Evolutionary conservation across 225 moss, liverwort and hornwort species (phyloP), one percentile per base, ranked within the genome.

Genomic region (Bryum argenteum): DNA sequence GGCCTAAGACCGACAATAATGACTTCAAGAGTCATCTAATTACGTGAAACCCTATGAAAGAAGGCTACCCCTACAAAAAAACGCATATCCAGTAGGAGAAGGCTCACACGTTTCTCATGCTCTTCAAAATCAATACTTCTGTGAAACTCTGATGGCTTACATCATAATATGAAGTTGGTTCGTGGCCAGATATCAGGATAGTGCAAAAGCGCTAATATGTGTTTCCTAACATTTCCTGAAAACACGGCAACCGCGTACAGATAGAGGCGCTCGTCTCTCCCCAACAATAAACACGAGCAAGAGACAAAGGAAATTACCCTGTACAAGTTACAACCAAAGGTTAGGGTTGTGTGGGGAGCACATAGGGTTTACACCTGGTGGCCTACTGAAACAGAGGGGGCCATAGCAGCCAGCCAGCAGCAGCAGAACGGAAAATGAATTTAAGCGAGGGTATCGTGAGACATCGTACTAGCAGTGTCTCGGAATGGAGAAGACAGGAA

Each of bases 381-480:
- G 48, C 48, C 48, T 48, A 48, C 48, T 48, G 57, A 6, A 23
- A 55, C 23, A 55, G 55, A 3, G 18, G 54, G 33, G 33, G 7
- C 55, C 26, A 57, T 57, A 24, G 57, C 56, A 22, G n/a, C n/a
- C n/a, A n/a, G n/a, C n/a, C n/a, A n/a, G 0, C 33, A 33, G 33
- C 33, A 33, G 24, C 6, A 23, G 55, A 23, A 22, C 24, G 56
- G 23, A 11, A 24, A 57, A 24, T 26, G 13, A 15, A 57, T 7
- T 26, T 14, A 21, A 9, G 55, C 26, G 57, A 24, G 13, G 57
- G 57, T 14, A 57, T 57, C 57, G 26, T 57, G 57, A 57, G 57
- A 57, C 57, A 24, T 57, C 57, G 57, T 57, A 57, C 57, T 57
- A 57, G 57, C 57, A 57, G 57, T 57, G 57, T 57, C 57, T 57